Conservation (phyloP, 208 protist genomes). For the Leishmania lainsoni region DNA sequence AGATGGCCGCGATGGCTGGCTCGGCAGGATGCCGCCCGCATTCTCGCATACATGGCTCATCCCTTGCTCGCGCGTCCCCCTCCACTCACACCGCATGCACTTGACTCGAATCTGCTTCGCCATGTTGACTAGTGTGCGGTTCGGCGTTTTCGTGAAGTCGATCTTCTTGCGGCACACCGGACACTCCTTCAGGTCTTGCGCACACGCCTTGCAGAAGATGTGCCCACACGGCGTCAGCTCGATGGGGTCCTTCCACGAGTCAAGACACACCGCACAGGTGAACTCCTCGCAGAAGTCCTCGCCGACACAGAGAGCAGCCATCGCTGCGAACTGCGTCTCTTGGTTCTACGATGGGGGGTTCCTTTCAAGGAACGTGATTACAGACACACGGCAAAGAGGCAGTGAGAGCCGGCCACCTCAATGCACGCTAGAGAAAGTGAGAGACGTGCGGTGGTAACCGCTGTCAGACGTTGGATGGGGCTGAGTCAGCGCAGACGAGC, state of each 20-base stretch:
- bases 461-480: background rate
- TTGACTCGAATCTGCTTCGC: constrained; percentile 54
- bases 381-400: background rate
- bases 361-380: background rate
- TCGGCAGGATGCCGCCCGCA: background rate
- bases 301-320: constrained; percentile 41
- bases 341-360: background rate
- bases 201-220: constrained; percentile 70
- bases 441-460: background rate
- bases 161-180: constrained; percentile 62
- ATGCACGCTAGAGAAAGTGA: background rate
- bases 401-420: background rate
- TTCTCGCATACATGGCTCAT: constrained; percentile 27
- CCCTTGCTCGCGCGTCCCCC: constrained; percentile 54
- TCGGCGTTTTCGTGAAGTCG: constrained; percentile 32
- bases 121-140: constrained; percentile 78
- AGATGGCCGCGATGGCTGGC: background rate
- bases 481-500: background rate
- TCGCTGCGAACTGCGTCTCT: background rate
- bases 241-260: constrained; percentile 71
- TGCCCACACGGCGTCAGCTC: constrained; percentile 49
- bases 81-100: constrained; percentile 68
- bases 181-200: constrained; percentile 41
- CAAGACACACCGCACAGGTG: constrained; percentile 69
- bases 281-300: constrained; percentile 73